These are phyloP conservation scores for Cyclotella baltica DNA, from an alignment of 108 stramenopile species.

Conservation along the genomic window DNA sequence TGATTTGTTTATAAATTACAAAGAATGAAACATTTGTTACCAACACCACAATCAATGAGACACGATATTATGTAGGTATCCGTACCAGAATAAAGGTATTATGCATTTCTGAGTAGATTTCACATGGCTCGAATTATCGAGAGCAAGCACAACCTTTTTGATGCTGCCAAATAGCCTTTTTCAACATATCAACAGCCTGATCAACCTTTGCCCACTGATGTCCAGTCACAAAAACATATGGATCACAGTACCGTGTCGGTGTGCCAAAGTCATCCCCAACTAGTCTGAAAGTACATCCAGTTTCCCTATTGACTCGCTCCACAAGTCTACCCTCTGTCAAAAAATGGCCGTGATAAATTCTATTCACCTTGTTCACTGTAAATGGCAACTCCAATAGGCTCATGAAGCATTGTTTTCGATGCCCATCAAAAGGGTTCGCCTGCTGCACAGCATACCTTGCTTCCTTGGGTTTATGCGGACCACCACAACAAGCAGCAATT, in stretches of 20 bases:
- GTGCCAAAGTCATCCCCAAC: conserved; percentile 1
- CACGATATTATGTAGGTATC: no score
- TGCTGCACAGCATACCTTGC: neutral
- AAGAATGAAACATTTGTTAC: no score
- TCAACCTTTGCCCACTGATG: conserved; percentile 5
- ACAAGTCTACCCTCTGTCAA: neutral
- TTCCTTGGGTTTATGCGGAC: neutral
- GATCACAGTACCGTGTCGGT: conserved; percentile 11
- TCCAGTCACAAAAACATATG: conserved; percentile 17
- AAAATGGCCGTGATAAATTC: neutral
- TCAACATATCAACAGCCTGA: conserved; percentile 13
- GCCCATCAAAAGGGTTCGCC: conserved; percentile 6
- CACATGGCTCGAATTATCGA: no score
- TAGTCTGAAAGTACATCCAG: neutral
- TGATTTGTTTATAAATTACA: no score
- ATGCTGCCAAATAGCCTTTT: conserved; percentile 3
- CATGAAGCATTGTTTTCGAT: neutral
- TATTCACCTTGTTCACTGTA: neutral
- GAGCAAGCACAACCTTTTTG: no score
- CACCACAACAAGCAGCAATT: conserved; percentile 8
- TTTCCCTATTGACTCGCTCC: neutral
- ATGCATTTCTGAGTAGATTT: no score
- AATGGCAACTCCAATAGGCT: conserved; percentile 14
- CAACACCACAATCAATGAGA: no score
- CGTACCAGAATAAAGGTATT: no score